These are phyloP conservation scores for Penicillium fuscoglaucum DNA, from an alignment of 2,329 filamentous ascomycete genomes.

Conservation along the genomic window DNA sequence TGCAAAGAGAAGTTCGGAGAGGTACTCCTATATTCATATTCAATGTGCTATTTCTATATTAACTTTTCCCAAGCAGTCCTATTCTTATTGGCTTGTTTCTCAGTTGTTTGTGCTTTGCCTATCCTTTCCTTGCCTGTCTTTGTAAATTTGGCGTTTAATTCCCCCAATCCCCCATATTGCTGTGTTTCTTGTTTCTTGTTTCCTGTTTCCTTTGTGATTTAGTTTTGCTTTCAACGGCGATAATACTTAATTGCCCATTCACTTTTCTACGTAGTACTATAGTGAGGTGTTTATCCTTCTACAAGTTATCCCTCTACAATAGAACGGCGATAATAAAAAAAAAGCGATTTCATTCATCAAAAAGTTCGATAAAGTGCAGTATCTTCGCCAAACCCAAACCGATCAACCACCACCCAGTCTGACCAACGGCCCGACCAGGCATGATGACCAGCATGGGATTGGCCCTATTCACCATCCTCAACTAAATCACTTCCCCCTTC, in stretches of 20 bases:
- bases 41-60: not conserved
- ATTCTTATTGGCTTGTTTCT: not conserved
- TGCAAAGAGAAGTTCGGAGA: not conserved
- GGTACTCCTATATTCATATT: not conserved
- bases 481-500: not conserved
- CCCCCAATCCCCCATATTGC: conserved; percentile 1
- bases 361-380: not conserved
- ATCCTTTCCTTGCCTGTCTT: not conserved
- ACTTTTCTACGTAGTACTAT: not conserved
- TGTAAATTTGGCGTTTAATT: conserved; percentile 7
- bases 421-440: not conserved
- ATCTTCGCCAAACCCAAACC: not conserved
- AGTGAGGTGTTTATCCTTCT: not conserved
- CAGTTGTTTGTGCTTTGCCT: too few species aligned
- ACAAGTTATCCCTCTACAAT: not conserved
- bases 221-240: not conserved
- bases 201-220: not conserved
- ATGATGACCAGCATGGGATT: not conserved
- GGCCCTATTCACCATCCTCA: too few species aligned
- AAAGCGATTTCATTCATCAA: not conserved
- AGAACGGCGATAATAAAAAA: not conserved
- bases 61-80: not conserved
- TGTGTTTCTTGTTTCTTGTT: not conserved
- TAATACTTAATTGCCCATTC: not conserved
- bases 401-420: not conserved